These are phyloP conservation scores for Leavenworthia alabamica DNA, from an alignment of 345 rosid genomes.

Conservation along the genomic window DNA sequence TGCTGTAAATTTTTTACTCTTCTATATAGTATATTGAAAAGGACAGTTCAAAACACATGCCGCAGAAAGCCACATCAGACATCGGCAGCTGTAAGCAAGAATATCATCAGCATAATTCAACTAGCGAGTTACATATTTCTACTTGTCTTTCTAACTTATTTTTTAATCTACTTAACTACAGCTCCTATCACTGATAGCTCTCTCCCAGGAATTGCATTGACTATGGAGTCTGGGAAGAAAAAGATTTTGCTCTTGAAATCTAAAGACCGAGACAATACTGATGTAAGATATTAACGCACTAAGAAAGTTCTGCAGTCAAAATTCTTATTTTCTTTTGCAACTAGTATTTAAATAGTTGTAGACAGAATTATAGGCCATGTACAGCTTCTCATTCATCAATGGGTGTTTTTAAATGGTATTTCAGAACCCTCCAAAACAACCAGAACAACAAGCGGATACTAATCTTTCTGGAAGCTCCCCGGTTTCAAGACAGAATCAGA, in stretches of 20 bases:
- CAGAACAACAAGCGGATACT: conserved; percentile 29
- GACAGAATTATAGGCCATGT: neutral
- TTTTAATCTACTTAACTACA: conserved; percentile 20
- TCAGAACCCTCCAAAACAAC: conserved; percentile 33
- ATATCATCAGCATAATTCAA: conserved; percentile 28
- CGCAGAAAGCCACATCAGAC: conserved; percentile 33
- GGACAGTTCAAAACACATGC: conserved; percentile 30
- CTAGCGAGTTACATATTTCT: neutral
- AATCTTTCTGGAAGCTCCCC: conserved; percentile 30
- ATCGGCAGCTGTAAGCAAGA: conserved; percentile 31
- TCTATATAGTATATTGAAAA: conserved; percentile 41
- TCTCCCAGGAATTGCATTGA: conserved; percentile 43
- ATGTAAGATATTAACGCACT: conserved; percentile 38
- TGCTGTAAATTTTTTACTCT: neutral
- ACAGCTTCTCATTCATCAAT: neutral
- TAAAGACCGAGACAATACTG: conserved; percentile 38
- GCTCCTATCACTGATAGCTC: conserved; percentile 34
- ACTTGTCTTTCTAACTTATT: neutral
- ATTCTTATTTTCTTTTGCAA: neutral
- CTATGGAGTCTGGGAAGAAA: conserved; percentile 53
- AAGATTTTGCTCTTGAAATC: conserved; percentile 46
- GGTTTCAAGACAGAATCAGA: conserved; percentile 38
- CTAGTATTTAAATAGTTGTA: neutral
- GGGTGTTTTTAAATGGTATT: conserved; percentile 3
- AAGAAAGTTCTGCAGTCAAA: conserved; percentile 7